Conservation (phyloP, 179 eudicot genomes). For the Corrigiola litoralis region DNA sequence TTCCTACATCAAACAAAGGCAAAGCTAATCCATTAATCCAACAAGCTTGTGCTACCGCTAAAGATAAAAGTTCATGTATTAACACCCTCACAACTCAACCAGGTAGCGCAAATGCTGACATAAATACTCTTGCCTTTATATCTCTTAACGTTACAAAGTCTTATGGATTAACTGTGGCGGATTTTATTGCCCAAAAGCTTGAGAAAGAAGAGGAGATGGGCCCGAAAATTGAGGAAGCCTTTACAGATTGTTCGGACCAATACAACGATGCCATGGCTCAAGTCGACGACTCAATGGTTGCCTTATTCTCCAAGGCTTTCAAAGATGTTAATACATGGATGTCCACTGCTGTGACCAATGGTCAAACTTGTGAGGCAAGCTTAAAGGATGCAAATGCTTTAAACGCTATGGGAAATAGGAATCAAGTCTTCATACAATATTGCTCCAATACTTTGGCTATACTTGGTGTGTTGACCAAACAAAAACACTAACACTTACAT, state of each 20-base stretch:
- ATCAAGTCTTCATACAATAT: conserved; percentile 16
- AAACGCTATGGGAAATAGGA: conserved; percentile 16
- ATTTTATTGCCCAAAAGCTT: conserved; percentile 7
- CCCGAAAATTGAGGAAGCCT: conserved; percentile 18
- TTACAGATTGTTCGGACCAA: conserved; percentile 25
- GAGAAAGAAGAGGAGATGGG: conserved; percentile 19
- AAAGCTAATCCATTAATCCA: conserved; percentile 19
- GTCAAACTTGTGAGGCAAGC: conserved; percentile 15
- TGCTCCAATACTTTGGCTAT: conserved; percentile 25
- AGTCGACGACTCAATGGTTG: conserved; percentile 26
- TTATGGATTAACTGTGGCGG: not conserved
- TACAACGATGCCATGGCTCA: conserved; percentile 33
- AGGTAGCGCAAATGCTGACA: conserved; percentile 19
- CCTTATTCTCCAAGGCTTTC: conserved; percentile 23
- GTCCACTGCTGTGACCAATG: conserved; percentile 18
- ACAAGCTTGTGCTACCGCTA: conserved; percentile 18
- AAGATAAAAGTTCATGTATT: conserved; percentile 9
- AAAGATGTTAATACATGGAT: conserved; percentile 26
- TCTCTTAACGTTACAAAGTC: conserved; percentile 17
- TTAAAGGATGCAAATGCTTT: conserved; percentile 8
- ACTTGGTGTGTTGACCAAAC: conserved; percentile 12
- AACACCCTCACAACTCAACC: conserved; percentile 17
- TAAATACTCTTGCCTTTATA: conserved; percentile 25
- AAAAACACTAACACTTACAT: not conserved
- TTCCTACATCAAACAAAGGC: not conserved